phyloP scores from a whole-genome alignment of 2,329 filamentous ascomycete genomes.

The Cordyceps tenuipes region DNA sequence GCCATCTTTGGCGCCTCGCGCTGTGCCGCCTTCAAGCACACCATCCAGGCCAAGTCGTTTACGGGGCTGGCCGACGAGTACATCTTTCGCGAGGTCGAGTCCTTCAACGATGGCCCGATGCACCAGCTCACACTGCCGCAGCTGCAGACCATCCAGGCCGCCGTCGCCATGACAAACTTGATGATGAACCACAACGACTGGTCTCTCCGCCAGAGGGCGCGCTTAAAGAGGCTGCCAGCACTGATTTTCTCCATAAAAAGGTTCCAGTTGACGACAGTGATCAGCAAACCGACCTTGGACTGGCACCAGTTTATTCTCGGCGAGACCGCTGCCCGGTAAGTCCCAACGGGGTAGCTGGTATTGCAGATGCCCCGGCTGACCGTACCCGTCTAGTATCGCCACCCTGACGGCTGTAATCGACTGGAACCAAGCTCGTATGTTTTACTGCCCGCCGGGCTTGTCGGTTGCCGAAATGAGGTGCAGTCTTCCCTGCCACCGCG shows the following conservation, averaged over 20 bases:
- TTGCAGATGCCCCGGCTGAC: not conserved
- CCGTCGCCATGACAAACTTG: not conserved
- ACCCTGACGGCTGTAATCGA: not conserved
- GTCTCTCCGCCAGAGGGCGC: not conserved
- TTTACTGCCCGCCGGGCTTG: not conserved
- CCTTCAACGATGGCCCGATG: not conserved
- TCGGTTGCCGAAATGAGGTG: not conserved
- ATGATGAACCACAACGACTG: constrained; percentile 3
- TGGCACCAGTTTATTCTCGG: not conserved
- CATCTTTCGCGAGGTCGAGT: not conserved
- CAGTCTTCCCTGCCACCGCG: not conserved
- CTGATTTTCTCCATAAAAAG: not conserved
- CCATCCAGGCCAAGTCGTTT: not conserved
- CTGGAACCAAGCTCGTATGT: not conserved
- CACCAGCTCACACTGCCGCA: not conserved
- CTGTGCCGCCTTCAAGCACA: not conserved
- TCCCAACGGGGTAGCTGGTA: not conserved
- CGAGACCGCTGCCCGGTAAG: not conserved
- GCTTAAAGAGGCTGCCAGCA: not conserved
- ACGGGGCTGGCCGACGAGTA: not conserved
- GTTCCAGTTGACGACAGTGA: not conserved
- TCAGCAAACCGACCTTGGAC: not conserved
- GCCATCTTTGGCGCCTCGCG: not conserved
- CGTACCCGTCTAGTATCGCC: not conserved
- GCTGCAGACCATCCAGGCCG: not conserved